Base-by-base conservation (phyloP, 305 asterid species). In the Euphrasia arctica region DNA sequence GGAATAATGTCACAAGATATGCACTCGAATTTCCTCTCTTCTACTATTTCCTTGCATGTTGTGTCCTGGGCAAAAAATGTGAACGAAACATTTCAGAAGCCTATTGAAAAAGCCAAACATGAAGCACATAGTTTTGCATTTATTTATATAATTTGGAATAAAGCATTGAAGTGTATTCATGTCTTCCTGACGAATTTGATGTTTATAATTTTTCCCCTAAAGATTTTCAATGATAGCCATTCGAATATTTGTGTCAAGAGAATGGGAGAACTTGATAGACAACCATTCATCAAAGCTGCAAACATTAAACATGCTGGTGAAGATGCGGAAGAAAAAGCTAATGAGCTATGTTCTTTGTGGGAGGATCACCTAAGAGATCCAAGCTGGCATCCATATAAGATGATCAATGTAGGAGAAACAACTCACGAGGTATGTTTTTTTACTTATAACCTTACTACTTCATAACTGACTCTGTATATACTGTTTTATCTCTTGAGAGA, bases 311-410 rank as follows among this genome's bases (percentile, higher is more conserved):
- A 62, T 76, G 43, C 63, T 10, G 65, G 45, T 29, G 73, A 72
- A 77, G 86, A 77, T 50, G 73, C 54, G 3, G n/a, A 13, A 1
- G 72, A 6, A 15, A 75, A 84, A 63, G 89, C 91, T 47, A 0
- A 28, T 15, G 76, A 80, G 56, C 47, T 69, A n/a, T 77, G 83
- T 62, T 82, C 90, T 59, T 43, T 77, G 72, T 87, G 95, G 95
- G 95, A 87, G 31, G 85, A 74, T 68, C 29, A 76, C 77, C 74
- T 87, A 48, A 76, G 90, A 75, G 86, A 87, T 78, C 76, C 95
- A 73, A 77, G 59, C 64, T 87, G 95, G 95, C 86, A 87, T 73
- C 95, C 92, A 0, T 84, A 77, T 68, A 85, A 82, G 77, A 45
- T 82, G 66, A 66, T 82, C 71, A 65, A 56, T 79, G 78, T 25